A percentile compares a stretch with the other conserved stretches of the same genome.
Conservation (phyloP, 345 rosid genomes). For the Laguncularia racemosa region DNA sequence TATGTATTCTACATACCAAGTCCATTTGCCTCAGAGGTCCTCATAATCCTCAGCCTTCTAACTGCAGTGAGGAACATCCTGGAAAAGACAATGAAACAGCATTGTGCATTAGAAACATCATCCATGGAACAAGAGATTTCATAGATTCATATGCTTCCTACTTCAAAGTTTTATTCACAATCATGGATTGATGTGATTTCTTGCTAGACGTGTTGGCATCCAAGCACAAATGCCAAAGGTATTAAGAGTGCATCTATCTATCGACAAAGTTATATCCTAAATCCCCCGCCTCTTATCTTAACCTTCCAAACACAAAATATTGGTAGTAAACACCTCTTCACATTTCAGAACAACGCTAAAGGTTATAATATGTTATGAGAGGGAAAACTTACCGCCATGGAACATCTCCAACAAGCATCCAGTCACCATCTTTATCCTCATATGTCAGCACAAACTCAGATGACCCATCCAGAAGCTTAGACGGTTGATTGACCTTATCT, state of each 20-base stretch:
- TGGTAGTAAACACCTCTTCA: too few relatives aligned
- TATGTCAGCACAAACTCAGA: conserved; percentile 86
- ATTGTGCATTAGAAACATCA: conserved; percentile 3
- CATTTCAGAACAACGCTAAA: too few relatives aligned
- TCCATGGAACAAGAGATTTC: too few relatives aligned
- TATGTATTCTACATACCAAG: conserved; percentile 40
- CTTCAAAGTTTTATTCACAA: too few relatives aligned
- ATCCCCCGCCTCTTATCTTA: too few relatives aligned
- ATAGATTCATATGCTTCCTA: neutral
- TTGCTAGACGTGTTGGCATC: too few relatives aligned
- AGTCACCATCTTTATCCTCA: conserved; percentile 93
- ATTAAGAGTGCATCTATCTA: too few relatives aligned
- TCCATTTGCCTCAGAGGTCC: conserved; percentile 81
- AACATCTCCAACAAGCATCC: conserved; percentile 99
- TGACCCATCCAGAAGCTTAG: conserved; percentile 69
- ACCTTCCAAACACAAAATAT: too few relatives aligned
- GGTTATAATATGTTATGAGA: neutral
- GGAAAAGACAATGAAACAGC: conserved; percentile 6
- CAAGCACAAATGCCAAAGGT: too few relatives aligned
- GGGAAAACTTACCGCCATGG: conserved; percentile 69
- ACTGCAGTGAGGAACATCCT: conserved; percentile 83
- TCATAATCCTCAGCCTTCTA: conserved; percentile 83
- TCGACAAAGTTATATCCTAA: too few relatives aligned
- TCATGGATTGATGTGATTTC: too few relatives aligned
- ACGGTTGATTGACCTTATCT: conserved; percentile 16